A percentile compares a stretch with the other conserved stretches of the same genome.
These are phyloP conservation scores for Fusarium sp. DNA, from an alignment of 2,329 filamentous ascomycete genomes.

Conservation along the genomic window DNA sequence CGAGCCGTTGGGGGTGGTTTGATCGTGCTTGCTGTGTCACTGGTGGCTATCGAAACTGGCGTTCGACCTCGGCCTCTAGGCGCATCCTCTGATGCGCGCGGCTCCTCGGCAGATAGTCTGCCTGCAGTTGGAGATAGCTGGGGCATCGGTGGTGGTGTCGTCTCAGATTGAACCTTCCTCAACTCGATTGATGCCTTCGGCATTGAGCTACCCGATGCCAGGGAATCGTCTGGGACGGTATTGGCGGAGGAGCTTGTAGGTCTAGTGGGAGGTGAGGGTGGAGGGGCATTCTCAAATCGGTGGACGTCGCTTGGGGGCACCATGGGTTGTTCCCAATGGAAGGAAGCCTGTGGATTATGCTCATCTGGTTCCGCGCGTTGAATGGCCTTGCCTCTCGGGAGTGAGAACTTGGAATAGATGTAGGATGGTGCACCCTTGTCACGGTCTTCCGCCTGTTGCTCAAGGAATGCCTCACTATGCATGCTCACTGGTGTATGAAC, in stretches of 20 bases:
- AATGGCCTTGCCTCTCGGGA: conserved; percentile 83
- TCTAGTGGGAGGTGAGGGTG: conserved; percentile 68
- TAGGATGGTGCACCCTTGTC: conserved; percentile 73
- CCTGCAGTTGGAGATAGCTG: conserved; percentile 56
- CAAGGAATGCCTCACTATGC: conserved; percentile 72
- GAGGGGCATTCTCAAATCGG: conserved; percentile 55
- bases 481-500: conserved; percentile 76
- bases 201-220: conserved; percentile 43
- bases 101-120: conserved; percentile 55
- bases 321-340: conserved; percentile 69
- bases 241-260: conserved; percentile 64
- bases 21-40: conserved; percentile 64
- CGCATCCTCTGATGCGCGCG: conserved; percentile 57
- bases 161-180: conserved; percentile 60
- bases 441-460: conserved; percentile 57
- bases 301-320: conserved; percentile 52
- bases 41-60: conserved; percentile 59
- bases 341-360: conserved; percentile 59
- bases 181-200: conserved; percentile 59
- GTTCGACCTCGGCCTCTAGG: conserved; percentile 57
- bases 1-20: conserved; percentile 51
- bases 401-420: conserved; percentile 82
- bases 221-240: conserved; percentile 49
- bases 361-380: conserved; percentile 73
- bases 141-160: conserved; percentile 47